phyloP scores from a whole-genome alignment of 352 stramenopile species.

The Phytophthora agathidicida region DNA sequence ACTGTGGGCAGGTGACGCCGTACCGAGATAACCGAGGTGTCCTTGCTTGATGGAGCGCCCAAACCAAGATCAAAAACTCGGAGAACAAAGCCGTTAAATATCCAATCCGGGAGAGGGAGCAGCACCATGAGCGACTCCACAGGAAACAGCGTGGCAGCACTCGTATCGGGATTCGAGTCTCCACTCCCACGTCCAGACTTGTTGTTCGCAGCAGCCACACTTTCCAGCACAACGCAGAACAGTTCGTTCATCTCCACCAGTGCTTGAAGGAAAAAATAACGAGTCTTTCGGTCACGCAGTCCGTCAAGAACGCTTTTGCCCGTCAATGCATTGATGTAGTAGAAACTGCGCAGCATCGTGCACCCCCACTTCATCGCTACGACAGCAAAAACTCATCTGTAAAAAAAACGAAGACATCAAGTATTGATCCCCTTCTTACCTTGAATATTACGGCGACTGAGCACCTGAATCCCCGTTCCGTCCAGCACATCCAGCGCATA shows the following conservation, averaged over 20 bases:
- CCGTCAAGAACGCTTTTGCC: conserved; percentile 51
- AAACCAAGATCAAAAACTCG: conserved; percentile 70
- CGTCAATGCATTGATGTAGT: conserved; percentile 80
- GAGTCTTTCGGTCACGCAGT: conserved; percentile 69
- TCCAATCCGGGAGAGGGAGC: conserved; percentile 71
- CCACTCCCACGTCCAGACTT: conserved; percentile 14
- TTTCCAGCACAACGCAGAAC: conserved; percentile 55
- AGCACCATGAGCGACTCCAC: conserved; percentile 72
- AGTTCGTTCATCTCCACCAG: conserved; percentile 72
- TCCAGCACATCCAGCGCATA: conserved; percentile 79
- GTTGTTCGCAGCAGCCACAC: conserved; percentile 26
- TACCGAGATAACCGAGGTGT: conserved; percentile 57
- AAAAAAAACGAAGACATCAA: not conserved
- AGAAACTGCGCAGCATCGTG: conserved; percentile 79
- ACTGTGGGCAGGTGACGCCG: not conserved
- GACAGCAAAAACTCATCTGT: not conserved
- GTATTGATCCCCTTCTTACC: conserved; percentile 23
- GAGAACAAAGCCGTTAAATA: conserved; percentile 67
- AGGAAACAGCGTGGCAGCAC: conserved; percentile 62
- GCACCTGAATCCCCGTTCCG: conserved; percentile 70
- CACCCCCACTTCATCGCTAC: conserved; percentile 82
- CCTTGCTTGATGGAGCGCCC: conserved; percentile 26
- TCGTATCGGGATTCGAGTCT: conserved; percentile 54
- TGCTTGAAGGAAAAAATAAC: conserved; percentile 71
- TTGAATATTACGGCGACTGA: conserved; percentile 82